Conservation (phyloP, 441 rosid species). For the Populus tomentosa region DNA sequence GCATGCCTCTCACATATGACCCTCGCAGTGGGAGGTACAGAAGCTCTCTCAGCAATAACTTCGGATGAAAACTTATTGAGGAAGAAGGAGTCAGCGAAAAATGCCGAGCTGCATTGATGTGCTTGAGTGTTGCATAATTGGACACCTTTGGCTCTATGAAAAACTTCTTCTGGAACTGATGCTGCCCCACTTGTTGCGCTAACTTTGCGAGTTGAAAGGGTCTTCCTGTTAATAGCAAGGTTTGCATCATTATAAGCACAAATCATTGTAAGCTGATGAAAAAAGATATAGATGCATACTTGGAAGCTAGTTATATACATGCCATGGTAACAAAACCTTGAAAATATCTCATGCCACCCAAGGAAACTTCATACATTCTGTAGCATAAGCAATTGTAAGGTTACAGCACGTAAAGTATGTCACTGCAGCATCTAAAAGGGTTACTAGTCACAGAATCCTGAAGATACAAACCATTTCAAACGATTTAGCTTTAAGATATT, state of each 20-base stretch:
- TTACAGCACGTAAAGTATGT: background rate
- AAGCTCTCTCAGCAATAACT: slow-evolving; percentile 72
- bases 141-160: slow-evolving; percentile 87
- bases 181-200: slow-evolving; percentile 89
- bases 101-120: slow-evolving; percentile 82
- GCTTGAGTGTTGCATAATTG: slow-evolving; percentile 96
- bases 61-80: slow-evolving; percentile 90
- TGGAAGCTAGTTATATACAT: background rate
- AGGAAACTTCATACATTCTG: background rate
- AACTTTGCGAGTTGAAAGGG: slow-evolving; percentile 74
- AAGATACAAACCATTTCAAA: background rate
- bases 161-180: slow-evolving; percentile 90
- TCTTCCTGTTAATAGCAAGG: slow-evolving; percentile 49
- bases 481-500: background rate
- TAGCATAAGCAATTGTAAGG: background rate
- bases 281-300: background rate
- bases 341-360: background rate
- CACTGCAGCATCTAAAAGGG: background rate
- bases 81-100: slow-evolving; percentile 86
- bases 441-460: background rate
- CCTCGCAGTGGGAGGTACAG: slow-evolving; percentile 65
- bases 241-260: background rate
- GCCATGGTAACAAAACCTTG: background rate
- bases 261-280: background rate
- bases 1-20: slow-evolving; percentile 89